phyloP scores from a whole-genome alignment of 1,284 basidiomycete species.

The Sporisorium scitamineum region DNA sequence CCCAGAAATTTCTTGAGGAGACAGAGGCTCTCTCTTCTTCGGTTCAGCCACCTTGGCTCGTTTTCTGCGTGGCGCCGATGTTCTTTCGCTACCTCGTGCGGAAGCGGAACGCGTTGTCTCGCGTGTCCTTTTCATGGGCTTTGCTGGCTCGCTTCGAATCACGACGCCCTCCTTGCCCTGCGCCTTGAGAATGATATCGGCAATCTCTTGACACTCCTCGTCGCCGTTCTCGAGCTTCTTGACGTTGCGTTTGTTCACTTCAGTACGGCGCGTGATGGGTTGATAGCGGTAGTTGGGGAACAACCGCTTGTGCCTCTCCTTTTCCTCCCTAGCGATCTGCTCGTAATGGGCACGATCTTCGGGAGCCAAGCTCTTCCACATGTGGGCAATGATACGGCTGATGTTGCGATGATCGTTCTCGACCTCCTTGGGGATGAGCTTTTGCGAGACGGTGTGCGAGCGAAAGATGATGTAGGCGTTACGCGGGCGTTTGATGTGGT shows the following conservation, averaged over 20 bases:
- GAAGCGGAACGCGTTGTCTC: slow-evolving; percentile 16
- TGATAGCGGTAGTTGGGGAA: slow-evolving; percentile 65
- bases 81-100: neutral
- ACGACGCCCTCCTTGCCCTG: slow-evolving; percentile 54
- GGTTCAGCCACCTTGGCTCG: slow-evolving; percentile 6
- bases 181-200: slow-evolving; percentile 60
- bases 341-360: slow-evolving; percentile 59
- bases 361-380: slow-evolving; percentile 62
- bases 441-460: slow-evolving; percentile 83
- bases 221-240: slow-evolving; percentile 58
- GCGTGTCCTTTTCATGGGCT: slow-evolving; percentile 27
- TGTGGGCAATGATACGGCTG: slow-evolving; percentile 72
- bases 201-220: slow-evolving; percentile 59
- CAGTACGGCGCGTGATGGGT: slow-evolving; percentile 45
- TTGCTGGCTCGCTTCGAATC: slow-evolving; percentile 15
- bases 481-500: slow-evolving; percentile 87
- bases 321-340: slow-evolving; percentile 55
- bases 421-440: slow-evolving; percentile 81
- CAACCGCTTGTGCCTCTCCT: slow-evolving; percentile 53
- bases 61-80: slow-evolving; percentile 10
- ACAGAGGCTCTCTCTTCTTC: neutral
- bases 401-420: slow-evolving; percentile 83
- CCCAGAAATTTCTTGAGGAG: neutral
- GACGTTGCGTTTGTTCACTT: slow-evolving; percentile 45
- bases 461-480: slow-evolving; percentile 96